Percentiles rank a stretch among this genome's conserved stretches.
Evolutionary conservation across 2,329 filamentous ascomycete species (phyloP).

Genomic region (Aureobasidium sp.): DNA sequence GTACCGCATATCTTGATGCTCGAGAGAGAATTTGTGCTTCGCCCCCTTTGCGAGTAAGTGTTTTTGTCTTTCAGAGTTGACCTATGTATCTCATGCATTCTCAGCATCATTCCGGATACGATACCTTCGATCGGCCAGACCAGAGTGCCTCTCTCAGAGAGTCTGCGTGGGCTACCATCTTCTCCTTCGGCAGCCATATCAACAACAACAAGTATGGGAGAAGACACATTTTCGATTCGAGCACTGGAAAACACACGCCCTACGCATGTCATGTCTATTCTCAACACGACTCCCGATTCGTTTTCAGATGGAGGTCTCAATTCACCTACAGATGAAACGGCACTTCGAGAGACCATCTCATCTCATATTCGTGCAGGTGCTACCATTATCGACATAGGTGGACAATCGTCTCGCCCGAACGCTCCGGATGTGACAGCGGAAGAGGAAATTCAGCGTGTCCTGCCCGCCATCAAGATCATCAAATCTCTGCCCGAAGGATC

Average conservation of each 20-base stretch:
- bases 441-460: slow-evolving; percentile 68
- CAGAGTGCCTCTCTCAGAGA: slow-evolving; percentile 7
- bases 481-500: slow-evolving; percentile 54
- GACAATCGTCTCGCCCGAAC: slow-evolving; percentile 81
- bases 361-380: slow-evolving; percentile 60
- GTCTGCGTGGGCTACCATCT: background rate
- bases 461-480: slow-evolving; percentile 70
- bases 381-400: slow-evolving; percentile 83
- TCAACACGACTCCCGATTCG: slow-evolving; percentile 92
- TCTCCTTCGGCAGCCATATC: slow-evolving; percentile 23
- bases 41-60: slow-evolving; percentile 68
- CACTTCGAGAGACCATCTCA: slow-evolving; percentile 50
- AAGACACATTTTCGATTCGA: slow-evolving; percentile 43
- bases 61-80: background rate
- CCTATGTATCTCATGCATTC: background rate
- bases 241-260: slow-evolving; percentile 46
- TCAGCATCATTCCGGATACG: slow-evolving; percentile 35
- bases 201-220: slow-evolving; percentile 18
- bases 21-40: slow-evolving; percentile 88
- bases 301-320: slow-evolving; percentile 84
- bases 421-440: slow-evolving; percentile 57
- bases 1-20: slow-evolving; percentile 78
- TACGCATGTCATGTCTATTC: slow-evolving; percentile 84
- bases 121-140: slow-evolving; percentile 25
- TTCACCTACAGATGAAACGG: slow-evolving; percentile 34